These are phyloP conservation scores for Anthracocystis walkeri DNA, from an alignment of 1,284 basidiomycete genomes.

Conservation along the genomic window DNA sequence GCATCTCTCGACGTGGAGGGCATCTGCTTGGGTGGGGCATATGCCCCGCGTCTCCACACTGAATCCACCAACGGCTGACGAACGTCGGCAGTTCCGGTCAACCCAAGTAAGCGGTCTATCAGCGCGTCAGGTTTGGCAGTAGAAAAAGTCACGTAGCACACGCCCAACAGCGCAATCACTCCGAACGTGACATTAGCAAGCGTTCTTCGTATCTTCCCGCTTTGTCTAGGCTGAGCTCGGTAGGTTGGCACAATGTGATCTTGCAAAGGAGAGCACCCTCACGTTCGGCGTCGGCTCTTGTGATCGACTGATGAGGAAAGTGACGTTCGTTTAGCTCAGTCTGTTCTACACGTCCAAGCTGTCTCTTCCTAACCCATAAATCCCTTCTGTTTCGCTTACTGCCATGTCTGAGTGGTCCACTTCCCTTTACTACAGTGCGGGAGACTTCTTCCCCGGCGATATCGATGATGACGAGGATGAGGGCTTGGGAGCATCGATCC, in stretches of 20 bases:
- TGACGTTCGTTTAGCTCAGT: background rate
- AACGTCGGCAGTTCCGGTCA: slow-evolving; percentile 33
- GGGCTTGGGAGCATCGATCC: background rate
- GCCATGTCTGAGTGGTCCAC: slow-evolving; percentile 42
- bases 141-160: background rate
- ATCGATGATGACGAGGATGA: slow-evolving; percentile 12
- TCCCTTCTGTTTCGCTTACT: background rate
- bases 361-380: slow-evolving; percentile 4
- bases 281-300: background rate
- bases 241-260: background rate
- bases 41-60: slow-evolving; percentile 8
- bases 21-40: background rate
- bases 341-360: slow-evolving; percentile 3
- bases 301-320: background rate
- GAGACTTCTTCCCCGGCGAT: slow-evolving; percentile 22
- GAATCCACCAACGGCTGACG: background rate
- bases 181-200: background rate
- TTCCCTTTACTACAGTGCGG: slow-evolving; percentile 27
- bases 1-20: background rate
- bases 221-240: background rate
- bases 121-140: slow-evolving; percentile 1
- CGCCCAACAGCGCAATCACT: slow-evolving; percentile 5
- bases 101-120: slow-evolving; percentile 15
- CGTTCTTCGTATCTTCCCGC: background rate
- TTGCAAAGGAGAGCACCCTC: background rate